Conservation (phyloP, 1,284 basidiomycete genomes). For the Neotropicomus parvogracilis region DNA sequence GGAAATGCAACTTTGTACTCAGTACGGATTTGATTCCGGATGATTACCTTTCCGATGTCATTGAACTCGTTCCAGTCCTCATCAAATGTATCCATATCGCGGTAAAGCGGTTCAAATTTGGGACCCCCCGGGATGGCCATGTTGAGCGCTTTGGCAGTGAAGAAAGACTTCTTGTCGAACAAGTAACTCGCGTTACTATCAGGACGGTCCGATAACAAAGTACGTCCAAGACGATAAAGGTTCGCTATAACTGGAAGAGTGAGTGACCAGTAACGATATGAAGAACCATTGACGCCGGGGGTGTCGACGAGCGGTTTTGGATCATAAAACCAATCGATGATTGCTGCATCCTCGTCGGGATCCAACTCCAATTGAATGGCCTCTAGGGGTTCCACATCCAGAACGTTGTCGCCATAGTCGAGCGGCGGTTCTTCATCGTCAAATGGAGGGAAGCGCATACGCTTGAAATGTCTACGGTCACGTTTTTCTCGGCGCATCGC, state of each 20-base stretch:
- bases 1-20: constrained; percentile 99
- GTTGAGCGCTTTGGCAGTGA: constrained; percentile 96
- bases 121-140: constrained; percentile 99
- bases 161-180: constrained; percentile 98
- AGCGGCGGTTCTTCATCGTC: constrained; percentile 99
- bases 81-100: constrained; percentile 96
- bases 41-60: constrained; percentile 99
- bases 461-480: constrained; percentile 98
- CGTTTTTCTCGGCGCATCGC: constrained; percentile 99
- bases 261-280: constrained; percentile 92
- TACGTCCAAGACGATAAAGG: constrained; percentile 92
- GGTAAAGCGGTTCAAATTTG: constrained; percentile 92
- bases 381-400: constrained; percentile 97
- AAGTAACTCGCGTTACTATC: constrained; percentile 89
- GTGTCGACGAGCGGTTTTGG: constrained; percentile 92
- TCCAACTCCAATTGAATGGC: constrained; percentile 98
- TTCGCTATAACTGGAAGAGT: constrained; percentile 95
- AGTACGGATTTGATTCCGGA: constrained; percentile 96
- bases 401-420: constrained; percentile 97
- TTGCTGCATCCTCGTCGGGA: constrained; percentile 89
- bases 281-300: constrained; percentile 84
- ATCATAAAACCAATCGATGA: constrained; percentile 99
- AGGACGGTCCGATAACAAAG: constrained; percentile 88
- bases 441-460: constrained; percentile 99
- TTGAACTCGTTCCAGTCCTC: constrained; percentile 99